Percentiles rank a stretch among this genome's conserved stretches.
phyloP scores from a whole-genome alignment of 106 monocot genomes.

The Allium sativum region DNA sequence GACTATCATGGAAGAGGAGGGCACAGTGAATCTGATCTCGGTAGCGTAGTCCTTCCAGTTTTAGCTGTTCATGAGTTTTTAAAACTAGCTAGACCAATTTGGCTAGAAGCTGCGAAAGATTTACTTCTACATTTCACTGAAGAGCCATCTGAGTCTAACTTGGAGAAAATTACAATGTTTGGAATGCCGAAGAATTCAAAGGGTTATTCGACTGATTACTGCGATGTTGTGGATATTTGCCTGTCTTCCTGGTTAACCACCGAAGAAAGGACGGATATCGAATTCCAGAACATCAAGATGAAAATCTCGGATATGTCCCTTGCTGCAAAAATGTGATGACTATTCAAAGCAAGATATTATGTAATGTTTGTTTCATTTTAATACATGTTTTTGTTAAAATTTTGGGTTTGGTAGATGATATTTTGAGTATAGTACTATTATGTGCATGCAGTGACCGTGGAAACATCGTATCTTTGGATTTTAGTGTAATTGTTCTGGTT shows the following conservation, averaged over 20 bases:
- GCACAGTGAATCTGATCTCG: slow-evolving; percentile 70
- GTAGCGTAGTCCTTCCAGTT: slow-evolving; percentile 58
- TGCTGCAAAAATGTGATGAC: too few relatives aligned
- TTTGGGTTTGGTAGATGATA: too few relatives aligned
- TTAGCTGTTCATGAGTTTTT: slow-evolving; percentile 40
- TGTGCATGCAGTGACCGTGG: too few relatives aligned
- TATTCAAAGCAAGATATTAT: too few relatives aligned
- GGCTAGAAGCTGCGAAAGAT: slow-evolving; percentile 54
- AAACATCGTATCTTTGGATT: too few relatives aligned
- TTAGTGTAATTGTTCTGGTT: too few relatives aligned
- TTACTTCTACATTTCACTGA: slow-evolving; percentile 34
- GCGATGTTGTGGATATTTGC: slow-evolving; percentile 27
- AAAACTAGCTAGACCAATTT: slow-evolving; percentile 59
- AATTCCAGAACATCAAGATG: slow-evolving; percentile 39
- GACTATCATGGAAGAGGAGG: slow-evolving; percentile 89
- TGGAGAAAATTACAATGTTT: slow-evolving; percentile 54
- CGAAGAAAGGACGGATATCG: slow-evolving; percentile 37
- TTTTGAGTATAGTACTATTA: too few relatives aligned
- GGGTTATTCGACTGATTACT: neutral
- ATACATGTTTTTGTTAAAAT: too few relatives aligned
- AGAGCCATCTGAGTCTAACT: slow-evolving; percentile 36
- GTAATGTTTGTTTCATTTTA: too few relatives aligned
- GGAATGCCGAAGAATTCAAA: slow-evolving; percentile 21
- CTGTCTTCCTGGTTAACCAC: slow-evolving; percentile 32
- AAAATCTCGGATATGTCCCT: slow-evolving; percentile 21